Conservation (phyloP, 306 rosid species). For the Medicago lupulina region DNA sequence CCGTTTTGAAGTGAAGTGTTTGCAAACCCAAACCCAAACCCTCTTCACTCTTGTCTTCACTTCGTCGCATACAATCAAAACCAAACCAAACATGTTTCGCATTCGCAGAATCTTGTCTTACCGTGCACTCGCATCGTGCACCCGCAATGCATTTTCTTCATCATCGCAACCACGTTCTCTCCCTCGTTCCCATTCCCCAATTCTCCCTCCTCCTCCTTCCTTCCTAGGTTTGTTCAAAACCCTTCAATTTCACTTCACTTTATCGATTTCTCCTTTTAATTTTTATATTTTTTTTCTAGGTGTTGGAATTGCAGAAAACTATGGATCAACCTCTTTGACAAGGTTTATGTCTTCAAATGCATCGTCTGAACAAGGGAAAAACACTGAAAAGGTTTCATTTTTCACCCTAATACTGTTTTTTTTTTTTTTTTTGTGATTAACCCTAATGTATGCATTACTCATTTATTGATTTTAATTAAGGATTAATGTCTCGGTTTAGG, state of each 20-base stretch:
- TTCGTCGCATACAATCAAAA: constrained; percentile 12
- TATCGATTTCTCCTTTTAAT: neutral
- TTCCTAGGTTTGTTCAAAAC: neutral
- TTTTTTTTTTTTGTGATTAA: neutral
- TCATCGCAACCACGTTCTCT: neutral
- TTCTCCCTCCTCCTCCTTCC: neutral
- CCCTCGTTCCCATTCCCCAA: neutral
- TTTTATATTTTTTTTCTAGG: neutral
- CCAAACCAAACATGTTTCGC: neutral
- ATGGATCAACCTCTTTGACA: constrained; percentile 43
- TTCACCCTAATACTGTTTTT: neutral
- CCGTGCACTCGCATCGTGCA: constrained; percentile 20
- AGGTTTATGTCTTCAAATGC: constrained; percentile 68
- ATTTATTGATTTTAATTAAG: neutral
- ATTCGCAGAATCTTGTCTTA: constrained; percentile 22
- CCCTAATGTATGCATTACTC: constrained; percentile 4
- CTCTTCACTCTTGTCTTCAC: neutral
- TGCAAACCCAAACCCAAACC: no score
- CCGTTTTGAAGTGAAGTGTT: constrained; percentile 23
- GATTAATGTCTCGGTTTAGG: neutral
- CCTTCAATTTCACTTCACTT: constrained; percentile 4
- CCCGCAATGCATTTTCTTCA: constrained; percentile 18
- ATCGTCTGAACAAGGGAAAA: constrained; percentile 44
- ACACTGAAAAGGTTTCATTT: constrained; percentile 49
- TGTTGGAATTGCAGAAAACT: constrained; percentile 40